Base-by-base conservation (phyloP, 768 basidiomycete genomes). In the Pleurotus giganteus region DNA sequence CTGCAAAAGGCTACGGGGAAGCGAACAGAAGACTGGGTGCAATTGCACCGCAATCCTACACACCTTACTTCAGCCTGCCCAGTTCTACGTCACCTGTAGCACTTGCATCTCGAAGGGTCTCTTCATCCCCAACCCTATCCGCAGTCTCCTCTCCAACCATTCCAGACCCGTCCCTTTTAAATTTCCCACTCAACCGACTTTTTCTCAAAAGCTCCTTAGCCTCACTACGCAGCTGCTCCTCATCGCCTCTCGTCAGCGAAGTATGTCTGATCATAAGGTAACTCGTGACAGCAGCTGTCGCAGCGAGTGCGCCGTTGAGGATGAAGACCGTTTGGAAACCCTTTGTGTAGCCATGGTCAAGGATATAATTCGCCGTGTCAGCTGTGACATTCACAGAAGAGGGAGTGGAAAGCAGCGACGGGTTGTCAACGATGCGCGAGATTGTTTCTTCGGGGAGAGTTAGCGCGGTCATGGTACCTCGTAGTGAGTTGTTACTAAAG, bases 261-360 rank as follows among this genome's bases (percentile, higher is more conserved):
- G 81, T 77, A 58, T 84, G 81, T 55, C 80, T 80, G 60, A 86
- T 85, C 74, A 88, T 78, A 43, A 81, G 57, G 11, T 85, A 63
- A 55, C 81, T 79, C 15, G 81, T 68, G 26, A 85, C 61, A n/a
- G 79, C 78, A 3, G 83, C 84, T 1, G 81, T 53, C 1, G 75
- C 80, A 4, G 82, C 76, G 28, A 86, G 65, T 2, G 73, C 71
- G 1, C 82, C 80, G 57, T 87, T 81, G 55, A 89, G 71, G 34
- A 84, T 73, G 67, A 88, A 90, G 2, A 88, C 71, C 3, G 71
- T 64, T 36, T 74, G 67, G 66, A 89, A 85, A 2, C 88, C 88
- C 15, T 64, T 65, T 19, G 77, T 81, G 67, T 82, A 84, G 0
- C 79, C 84, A 7, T 71, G 55, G 6, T 68, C 65, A 23, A 87